Conservation (phyloP, 805 yeast species). For the Hanseniaspora thailandica region DNA sequence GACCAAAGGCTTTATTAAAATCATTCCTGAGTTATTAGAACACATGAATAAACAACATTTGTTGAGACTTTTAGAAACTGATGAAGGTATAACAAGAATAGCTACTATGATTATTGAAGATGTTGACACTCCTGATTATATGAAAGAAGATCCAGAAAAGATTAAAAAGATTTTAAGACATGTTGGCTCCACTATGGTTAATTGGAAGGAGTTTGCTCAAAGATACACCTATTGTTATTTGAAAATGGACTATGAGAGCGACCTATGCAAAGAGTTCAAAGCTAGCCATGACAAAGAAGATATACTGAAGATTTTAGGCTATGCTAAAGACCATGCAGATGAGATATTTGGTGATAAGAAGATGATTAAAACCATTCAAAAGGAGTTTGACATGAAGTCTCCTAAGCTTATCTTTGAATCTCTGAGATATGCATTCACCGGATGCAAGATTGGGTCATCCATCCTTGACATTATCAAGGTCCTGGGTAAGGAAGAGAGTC, state of each 20-base stretch:
- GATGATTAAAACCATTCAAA: slow-evolving; percentile 8
- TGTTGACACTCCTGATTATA: slow-evolving; percentile 6
- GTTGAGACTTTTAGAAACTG: slow-evolving; percentile 31
- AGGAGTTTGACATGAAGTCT: slow-evolving; percentile 9
- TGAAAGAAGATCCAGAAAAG: slow-evolving; percentile 23
- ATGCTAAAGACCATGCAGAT: not conserved
- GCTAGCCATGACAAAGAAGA: slow-evolving; percentile 17
- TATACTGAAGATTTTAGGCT: slow-evolving; percentile 17
- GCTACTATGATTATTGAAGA: slow-evolving; percentile 18
- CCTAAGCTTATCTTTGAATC: slow-evolving; percentile 41
- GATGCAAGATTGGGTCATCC: slow-evolving; percentile 57
- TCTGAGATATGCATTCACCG: slow-evolving; percentile 58
- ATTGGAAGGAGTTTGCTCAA: slow-evolving; percentile 41
- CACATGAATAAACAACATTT: slow-evolving; percentile 70
- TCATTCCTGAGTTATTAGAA: slow-evolving; percentile 61
- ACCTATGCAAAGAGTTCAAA: slow-evolving; percentile 27
- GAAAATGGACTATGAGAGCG: slow-evolving; percentile 24
- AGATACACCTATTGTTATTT: slow-evolving; percentile 41
- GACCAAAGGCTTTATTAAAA: slow-evolving; percentile 90
- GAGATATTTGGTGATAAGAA: slow-evolving; percentile 11
- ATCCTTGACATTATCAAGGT: slow-evolving; percentile 46
- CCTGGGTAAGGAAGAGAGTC: slow-evolving; percentile 37
- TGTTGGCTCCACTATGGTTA: slow-evolving; percentile 41
- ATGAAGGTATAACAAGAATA: slow-evolving; percentile 30
- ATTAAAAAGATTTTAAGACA: slow-evolving; percentile 33